Conservation (phyloP, 257 asterid genomes). For the Nicotiana sylvestris region DNA sequence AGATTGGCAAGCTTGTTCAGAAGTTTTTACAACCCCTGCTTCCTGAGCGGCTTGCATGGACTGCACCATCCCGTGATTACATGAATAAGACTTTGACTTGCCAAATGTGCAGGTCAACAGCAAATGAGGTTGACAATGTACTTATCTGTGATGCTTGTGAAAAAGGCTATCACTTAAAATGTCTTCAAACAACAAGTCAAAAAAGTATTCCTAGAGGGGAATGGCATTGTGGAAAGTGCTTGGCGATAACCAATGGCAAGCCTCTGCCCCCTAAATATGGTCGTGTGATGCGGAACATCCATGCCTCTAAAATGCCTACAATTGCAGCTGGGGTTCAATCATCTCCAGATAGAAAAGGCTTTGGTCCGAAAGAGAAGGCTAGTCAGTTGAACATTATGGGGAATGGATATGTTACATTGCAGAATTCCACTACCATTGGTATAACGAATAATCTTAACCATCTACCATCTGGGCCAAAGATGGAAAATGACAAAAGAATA, state of each 20-base stretch:
- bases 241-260: conserved; percentile 78
- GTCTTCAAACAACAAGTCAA: conserved; percentile 59
- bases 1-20: conserved; percentile 72
- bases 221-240: conserved; percentile 96
- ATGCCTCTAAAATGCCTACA: conserved; percentile 45
- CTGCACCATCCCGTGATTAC: conserved; percentile 86
- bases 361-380: conserved; percentile 42
- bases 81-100: conserved; percentile 78
- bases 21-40: conserved; percentile 53
- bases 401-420: conserved; percentile 44
- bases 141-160: conserved; percentile 96
- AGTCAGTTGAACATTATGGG: conserved; percentile 31
- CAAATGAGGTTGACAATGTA: conserved; percentile 62
- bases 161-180: conserved; percentile 89
- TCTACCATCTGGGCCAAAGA: conserved; percentile 35
- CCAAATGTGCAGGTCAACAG: conserved; percentile 56
- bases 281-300: conserved; percentile 77
- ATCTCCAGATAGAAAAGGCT: conserved; percentile 37
- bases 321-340: conserved; percentile 36
- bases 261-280: conserved; percentile 97
- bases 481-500: conserved; percentile 30
- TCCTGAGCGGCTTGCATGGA: conserved; percentile 67
- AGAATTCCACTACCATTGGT: conserved; percentile 32
- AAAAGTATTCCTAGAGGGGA: conserved; percentile 77
- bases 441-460: conserved; percentile 24